A percentile compares a stretch with the other conserved stretches of the same genome.
Conservation (phyloP, 208 protist genomes). For the Leishmania mexicana region DNA sequence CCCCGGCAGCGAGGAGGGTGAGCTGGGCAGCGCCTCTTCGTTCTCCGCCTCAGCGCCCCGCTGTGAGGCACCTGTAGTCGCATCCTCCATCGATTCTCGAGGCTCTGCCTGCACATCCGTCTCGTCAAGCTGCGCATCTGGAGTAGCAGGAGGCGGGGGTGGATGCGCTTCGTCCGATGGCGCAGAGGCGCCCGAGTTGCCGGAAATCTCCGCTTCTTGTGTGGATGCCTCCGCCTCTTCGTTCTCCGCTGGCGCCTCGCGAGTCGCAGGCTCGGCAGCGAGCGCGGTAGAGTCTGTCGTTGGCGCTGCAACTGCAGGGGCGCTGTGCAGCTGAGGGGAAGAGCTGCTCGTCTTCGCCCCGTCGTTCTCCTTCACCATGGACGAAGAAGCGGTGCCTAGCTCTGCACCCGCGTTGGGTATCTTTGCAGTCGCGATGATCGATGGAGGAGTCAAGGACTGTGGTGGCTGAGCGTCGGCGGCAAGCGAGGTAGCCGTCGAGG, state of each 20-base stretch:
- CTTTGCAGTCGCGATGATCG: background rate
- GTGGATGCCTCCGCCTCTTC: constrained; percentile 5
- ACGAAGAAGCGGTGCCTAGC: background rate
- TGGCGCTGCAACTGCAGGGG: background rate
- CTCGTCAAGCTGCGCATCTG: background rate
- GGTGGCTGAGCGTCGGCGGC: background rate
- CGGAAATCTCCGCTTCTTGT: background rate
- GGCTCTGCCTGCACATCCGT: background rate
- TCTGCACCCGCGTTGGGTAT: background rate
- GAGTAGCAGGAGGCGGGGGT: background rate
- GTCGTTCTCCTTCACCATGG: background rate
- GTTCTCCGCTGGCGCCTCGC: background rate
- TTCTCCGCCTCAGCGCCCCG: background rate
- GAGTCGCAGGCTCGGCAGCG: background rate
- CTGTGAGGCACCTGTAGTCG: background rate
- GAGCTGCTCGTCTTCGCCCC: background rate
- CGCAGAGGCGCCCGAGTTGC: background rate
- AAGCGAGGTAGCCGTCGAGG: constrained; percentile 1
- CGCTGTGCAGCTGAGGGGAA: background rate
- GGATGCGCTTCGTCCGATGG: background rate
- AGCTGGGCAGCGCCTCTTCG: background rate
- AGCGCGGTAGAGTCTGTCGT: background rate
- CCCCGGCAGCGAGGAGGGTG: background rate
- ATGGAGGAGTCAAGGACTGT: constrained; percentile 10
- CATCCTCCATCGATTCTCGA: background rate